A percentile compares a stretch with the other conserved stretches of the same genome.
phyloP scores from a whole-genome alignment of 345 rosid species.

The Syzygium jambos region DNA sequence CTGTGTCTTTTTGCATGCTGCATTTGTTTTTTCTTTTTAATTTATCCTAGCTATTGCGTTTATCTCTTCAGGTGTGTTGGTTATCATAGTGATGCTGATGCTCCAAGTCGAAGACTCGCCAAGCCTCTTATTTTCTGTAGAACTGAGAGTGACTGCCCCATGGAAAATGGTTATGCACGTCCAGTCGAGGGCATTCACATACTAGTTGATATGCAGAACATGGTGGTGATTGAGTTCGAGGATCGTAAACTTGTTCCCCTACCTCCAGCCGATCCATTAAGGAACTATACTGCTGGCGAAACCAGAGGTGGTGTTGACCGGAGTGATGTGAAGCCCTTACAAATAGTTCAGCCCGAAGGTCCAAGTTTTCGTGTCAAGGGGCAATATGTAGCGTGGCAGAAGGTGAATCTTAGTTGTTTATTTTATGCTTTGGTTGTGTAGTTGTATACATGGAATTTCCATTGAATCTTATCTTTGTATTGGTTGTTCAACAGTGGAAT shows the following conservation, averaged over 20 bases:
- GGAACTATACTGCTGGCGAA: conserved; percentile 88
- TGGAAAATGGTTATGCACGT: conserved; percentile 97
- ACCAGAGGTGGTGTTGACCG: conserved; percentile 88
- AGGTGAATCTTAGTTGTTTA: conserved; percentile 29
- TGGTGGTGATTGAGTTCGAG: conserved; percentile 81
- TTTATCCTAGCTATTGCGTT: not conserved
- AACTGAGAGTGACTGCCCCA: conserved; percentile 87
- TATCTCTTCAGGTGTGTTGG: conserved; percentile 62
- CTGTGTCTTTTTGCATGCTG: not conserved
- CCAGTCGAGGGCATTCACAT: conserved; percentile 87
- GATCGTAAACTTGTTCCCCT: conserved; percentile 84
- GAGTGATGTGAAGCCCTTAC: conserved; percentile 86
- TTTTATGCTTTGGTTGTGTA: not conserved
- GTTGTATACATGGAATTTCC: not conserved
- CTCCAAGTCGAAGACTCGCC: conserved; percentile 80
- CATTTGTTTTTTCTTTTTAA: not conserved
- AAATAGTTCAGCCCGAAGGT: conserved; percentile 86
- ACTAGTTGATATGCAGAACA: conserved; percentile 87
- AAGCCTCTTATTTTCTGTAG: conserved; percentile 90
- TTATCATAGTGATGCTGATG: conserved; percentile 70
- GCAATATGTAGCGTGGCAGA: conserved; percentile 83
- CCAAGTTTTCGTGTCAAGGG: conserved; percentile 87
- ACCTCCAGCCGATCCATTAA: conserved; percentile 82
- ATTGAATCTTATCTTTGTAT: conserved; percentile 1
- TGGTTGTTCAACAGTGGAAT: conserved; percentile 64